Base-by-base conservation (phyloP, 2,329 filamentous ascomycete species). In the Alternaria consortialis region DNA sequence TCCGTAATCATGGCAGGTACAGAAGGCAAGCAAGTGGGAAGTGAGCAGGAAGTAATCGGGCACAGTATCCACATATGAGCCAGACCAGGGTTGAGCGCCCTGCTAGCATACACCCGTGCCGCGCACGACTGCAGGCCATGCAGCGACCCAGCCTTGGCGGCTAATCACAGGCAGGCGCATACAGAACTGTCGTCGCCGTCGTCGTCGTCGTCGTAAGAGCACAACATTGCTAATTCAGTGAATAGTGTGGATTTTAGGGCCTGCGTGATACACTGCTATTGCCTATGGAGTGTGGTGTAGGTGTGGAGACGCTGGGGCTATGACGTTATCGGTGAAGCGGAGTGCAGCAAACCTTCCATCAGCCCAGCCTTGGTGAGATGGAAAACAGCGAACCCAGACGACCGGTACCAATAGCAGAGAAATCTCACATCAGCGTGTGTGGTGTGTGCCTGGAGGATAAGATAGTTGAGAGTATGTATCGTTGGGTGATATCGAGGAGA, bases 111-210 rank as follows among this genome's bases (percentile, higher is more conserved):
- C 48, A 53, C 17, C 39, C 34, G 39, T 23, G 57, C 52, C 4
- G 57, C 53, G 37, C 31, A 32, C 34, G 27, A 17, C 27, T 32
- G 27, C 12, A 13, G 32, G 7, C 32, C 23, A 29, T 6, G 27
- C 31, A 20, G 32, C 43, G 32, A 51, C 15, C 40, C 53, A 39
- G 53, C 36, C 58, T 60, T 60, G 58, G 58, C 58, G 57, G 53
- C 25, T 56, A 54, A 40, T 36, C 46, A 34, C 31, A 48, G 43
- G 43, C n/a, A 23, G 44, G 44, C 40, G 40, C 40, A 25, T 6
- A 12, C 44, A 20, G 31, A 20, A 15, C 1, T 15, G 20, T 9
- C 20, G 7, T 2, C 12, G 17, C 31, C n/a, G n/a, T n/a, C n/a
- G n/a, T n/a, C n/a, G n/a, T n/a, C n/a, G 20, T 9, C 20, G 7